These are phyloP conservation scores for Apiospora marii DNA, from an alignment of 2,329 filamentous ascomycete species.

Conservation along the genomic window DNA sequence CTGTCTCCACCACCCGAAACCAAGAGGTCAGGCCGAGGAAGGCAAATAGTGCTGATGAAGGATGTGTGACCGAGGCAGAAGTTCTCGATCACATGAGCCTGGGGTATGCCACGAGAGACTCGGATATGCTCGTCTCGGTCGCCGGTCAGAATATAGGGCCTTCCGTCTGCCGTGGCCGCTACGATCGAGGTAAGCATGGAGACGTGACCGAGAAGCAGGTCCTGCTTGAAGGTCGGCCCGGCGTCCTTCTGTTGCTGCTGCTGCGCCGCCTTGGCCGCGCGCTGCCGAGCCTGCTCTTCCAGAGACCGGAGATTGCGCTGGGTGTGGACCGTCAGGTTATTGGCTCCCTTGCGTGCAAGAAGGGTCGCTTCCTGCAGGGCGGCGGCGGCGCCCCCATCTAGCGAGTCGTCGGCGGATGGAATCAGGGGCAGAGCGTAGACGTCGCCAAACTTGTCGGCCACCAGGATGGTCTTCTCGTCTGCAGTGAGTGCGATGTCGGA, in stretches of 20 bases:
- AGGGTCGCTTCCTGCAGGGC: slow-evolving; percentile 33
- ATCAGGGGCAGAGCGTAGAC: slow-evolving; percentile 88
- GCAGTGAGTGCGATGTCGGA: slow-evolving; percentile 76
- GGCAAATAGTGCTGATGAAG: slow-evolving; percentile 80
- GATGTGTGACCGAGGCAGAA: slow-evolving; percentile 90
- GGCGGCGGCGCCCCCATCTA: slow-evolving; percentile 15
- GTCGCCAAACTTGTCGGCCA: slow-evolving; percentile 95
- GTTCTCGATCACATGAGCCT: slow-evolving; percentile 86
- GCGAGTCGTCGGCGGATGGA: slow-evolving; percentile 29
- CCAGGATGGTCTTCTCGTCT: slow-evolving; percentile 74
- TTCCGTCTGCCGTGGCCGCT: slow-evolving; percentile 53
- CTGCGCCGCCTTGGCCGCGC: slow-evolving; percentile 40
- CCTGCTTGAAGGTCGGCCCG: slow-evolving; percentile 71
- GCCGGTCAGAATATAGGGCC: slow-evolving; percentile 62
- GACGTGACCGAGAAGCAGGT: slow-evolving; percentile 88
- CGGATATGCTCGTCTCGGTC: slow-evolving; percentile 80
- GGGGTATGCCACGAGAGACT: slow-evolving; percentile 80
- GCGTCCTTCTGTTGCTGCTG: slow-evolving; percentile 43
- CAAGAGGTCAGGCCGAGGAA: slow-evolving; percentile 70
- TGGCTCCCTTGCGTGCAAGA: slow-evolving; percentile 58
- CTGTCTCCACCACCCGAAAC: slow-evolving; percentile 89
- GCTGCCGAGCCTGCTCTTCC: slow-evolving; percentile 62
- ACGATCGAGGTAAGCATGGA: slow-evolving; percentile 87
- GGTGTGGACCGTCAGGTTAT: slow-evolving; percentile 69
- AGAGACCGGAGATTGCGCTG: slow-evolving; percentile 68